phyloP scores from a whole-genome alignment of 345 rosid genomes.

The Citrus glauca region DNA sequence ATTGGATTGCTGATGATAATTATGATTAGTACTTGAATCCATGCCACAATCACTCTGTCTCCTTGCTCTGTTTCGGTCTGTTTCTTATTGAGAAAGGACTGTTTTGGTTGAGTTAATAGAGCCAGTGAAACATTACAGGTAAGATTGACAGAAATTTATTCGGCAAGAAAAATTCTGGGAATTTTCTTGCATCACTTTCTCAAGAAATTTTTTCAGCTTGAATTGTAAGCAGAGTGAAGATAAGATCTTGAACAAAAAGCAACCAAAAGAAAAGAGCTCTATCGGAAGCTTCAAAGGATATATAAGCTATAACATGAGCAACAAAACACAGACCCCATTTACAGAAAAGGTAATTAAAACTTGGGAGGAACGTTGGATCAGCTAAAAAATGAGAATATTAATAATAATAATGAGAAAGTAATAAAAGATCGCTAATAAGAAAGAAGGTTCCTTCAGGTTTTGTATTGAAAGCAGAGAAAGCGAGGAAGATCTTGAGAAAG shows the following conservation, averaged over 20 bases:
- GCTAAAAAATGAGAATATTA: background rate
- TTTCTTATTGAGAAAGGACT: background rate
- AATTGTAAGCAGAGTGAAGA: slow-evolving; percentile 57
- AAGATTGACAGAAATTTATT: slow-evolving; percentile 12
- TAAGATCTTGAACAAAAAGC: slow-evolving; percentile 79
- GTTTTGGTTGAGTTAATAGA: slow-evolving; percentile 9
- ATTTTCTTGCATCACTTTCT: slow-evolving; percentile 40
- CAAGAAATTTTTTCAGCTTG: slow-evolving; percentile 41
- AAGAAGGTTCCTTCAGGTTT: slow-evolving; percentile 20
- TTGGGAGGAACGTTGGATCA: background rate
- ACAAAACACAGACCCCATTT: background rate
- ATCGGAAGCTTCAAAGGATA: slow-evolving; percentile 3
- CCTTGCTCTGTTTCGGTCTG: background rate
- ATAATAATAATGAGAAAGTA: slow-evolving; percentile 6
- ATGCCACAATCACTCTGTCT: slow-evolving; percentile 21
- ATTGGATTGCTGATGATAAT: slow-evolving; percentile 39
- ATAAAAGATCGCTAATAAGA: slow-evolving; percentile 7
- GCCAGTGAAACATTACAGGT: slow-evolving; percentile 22
- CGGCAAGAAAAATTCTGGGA: slow-evolving; percentile 21
- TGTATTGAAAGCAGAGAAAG: slow-evolving; percentile 33
- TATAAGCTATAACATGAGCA: background rate
- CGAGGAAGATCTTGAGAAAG: slow-evolving; percentile 33
- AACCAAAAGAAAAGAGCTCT: slow-evolving; percentile 25
- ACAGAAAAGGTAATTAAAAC: background rate
- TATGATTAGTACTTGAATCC: slow-evolving; percentile 56